Conservation (phyloP, 345 rosid species). For the Noccaea bulbosa region DNA sequence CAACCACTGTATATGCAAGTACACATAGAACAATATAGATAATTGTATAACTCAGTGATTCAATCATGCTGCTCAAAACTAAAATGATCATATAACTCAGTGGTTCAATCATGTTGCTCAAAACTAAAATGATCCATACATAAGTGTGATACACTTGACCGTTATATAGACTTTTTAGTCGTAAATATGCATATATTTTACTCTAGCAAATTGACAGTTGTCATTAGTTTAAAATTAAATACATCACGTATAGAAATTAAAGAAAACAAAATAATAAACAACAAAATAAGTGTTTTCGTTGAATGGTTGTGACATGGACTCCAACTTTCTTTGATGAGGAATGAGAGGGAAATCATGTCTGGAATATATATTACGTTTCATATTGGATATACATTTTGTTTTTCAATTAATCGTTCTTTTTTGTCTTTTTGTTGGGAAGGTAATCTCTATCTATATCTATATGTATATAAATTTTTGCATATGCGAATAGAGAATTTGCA, state of each 20-base stretch:
- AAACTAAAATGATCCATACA: background rate
- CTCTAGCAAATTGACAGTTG: conserved; percentile 7
- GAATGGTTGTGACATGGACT: conserved; percentile 69
- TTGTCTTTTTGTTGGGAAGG: conserved; percentile 25
- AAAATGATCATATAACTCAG: background rate
- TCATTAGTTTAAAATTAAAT: background rate
- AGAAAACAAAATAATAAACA: background rate
- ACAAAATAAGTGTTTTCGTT: conserved; percentile 42
- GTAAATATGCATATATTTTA: conserved; percentile 4
- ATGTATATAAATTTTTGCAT: conserved; percentile 5
- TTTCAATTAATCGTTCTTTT: background rate
- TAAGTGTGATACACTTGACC: background rate
- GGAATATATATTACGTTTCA: conserved; percentile 32
- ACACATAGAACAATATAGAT: background rate
- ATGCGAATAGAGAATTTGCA: conserved; percentile 7
- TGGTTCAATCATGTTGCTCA: background rate
- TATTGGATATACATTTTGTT: conserved; percentile 15
- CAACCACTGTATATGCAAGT: conserved; percentile 15
- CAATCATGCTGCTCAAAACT: conserved; percentile 4
- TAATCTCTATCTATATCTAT: conserved; percentile 7
- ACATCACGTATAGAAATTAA: background rate
- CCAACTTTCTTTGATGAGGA: conserved; percentile 61
- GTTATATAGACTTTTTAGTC: conserved; percentile 1
- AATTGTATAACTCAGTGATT: background rate
- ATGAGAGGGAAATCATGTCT: conserved; percentile 58